phyloP scores from a whole-genome alignment of 2,329 filamentous ascomycete genomes.

The Fusarium musae region DNA sequence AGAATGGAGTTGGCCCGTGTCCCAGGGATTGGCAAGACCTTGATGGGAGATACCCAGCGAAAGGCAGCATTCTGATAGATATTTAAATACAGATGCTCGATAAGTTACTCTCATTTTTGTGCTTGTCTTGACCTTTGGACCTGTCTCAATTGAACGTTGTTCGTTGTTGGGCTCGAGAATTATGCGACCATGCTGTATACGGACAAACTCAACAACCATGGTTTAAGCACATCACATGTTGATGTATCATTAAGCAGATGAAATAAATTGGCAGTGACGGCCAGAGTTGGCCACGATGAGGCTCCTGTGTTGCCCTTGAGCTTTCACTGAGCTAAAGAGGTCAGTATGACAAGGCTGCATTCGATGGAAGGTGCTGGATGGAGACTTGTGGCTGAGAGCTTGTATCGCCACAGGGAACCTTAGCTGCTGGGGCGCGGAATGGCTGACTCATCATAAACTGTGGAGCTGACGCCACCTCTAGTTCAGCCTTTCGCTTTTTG shows the following conservation, averaged over 20 bases:
- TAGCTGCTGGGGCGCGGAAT: fast-evolving
- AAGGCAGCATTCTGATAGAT: constrained; percentile 1
- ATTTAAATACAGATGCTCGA: background rate
- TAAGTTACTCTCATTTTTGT: background rate
- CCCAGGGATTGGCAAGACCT: background rate
- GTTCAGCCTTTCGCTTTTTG: background rate
- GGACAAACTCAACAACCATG: background rate
- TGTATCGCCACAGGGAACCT: background rate
- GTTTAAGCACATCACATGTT: background rate
- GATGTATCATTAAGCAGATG: fast-evolving
- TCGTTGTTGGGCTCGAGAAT: background rate
- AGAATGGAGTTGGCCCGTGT: constrained; percentile 20
- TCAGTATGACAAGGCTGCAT: background rate
- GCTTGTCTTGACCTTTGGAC: background rate
- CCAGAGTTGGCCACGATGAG: background rate
- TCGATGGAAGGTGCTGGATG: background rate
- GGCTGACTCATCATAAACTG: background rate
- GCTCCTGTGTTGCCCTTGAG: background rate
- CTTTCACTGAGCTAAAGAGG: background rate
- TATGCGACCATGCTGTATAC: background rate
- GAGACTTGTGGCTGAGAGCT: background rate
- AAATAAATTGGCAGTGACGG: background rate
- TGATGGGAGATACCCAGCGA: background rate
- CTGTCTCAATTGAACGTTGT: background rate
- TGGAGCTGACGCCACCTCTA: background rate